Evolutionary conservation across 2,329 filamentous ascomycete genomes (phyloP), one percentile per base, ranked within the genome.

Genomic region (Xylaria sp.): DNA sequence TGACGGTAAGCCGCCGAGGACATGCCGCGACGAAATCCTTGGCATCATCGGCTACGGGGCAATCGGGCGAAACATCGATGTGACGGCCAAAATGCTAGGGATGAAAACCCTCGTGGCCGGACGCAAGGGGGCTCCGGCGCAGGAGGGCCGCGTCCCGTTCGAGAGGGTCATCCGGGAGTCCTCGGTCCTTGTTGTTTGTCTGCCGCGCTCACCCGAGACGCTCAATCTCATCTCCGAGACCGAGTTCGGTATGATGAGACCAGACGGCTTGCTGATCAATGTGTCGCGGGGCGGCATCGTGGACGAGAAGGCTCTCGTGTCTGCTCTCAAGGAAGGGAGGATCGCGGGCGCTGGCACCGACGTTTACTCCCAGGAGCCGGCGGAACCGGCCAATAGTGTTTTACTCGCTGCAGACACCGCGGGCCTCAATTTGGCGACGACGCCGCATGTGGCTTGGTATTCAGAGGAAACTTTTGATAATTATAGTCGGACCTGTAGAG

Each of bases 201-300:
- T 78, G 32, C 76, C 78, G 32, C 75, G 75, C 42, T 67, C 71
- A 16, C 74, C 75, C 0, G 75, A 77, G 67, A 77, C 76, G 32
- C 44, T 76, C 55, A 73, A 75, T 60, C 68, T 76, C 29, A 71
- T 79, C 27, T 73, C 74, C 1, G 63, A 63, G 5, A 55, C 69
- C 0, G 78, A 79, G 67, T 65, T 79, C 1, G 51, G 58, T 8
- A 59, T 66, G 9, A 78, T 78, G 76, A 71, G 65, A 53, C 55
- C 66, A 2, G 69, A 74, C 53, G 68, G 72, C 0, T 65, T 78
- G 21, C 61, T 79, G 18, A 70, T 79, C 61, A 79, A 79, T 53
- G 76, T 78, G 16, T 77, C 78, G 27, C 75, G 78, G 3, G 78
- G 77, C 9, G 77, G 77, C 0, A 76, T 79, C 51, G 75, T 79